phyloP scores from a whole-genome alignment of 169 alveolate genomes.

The Amoebophrya sp. region DNA sequence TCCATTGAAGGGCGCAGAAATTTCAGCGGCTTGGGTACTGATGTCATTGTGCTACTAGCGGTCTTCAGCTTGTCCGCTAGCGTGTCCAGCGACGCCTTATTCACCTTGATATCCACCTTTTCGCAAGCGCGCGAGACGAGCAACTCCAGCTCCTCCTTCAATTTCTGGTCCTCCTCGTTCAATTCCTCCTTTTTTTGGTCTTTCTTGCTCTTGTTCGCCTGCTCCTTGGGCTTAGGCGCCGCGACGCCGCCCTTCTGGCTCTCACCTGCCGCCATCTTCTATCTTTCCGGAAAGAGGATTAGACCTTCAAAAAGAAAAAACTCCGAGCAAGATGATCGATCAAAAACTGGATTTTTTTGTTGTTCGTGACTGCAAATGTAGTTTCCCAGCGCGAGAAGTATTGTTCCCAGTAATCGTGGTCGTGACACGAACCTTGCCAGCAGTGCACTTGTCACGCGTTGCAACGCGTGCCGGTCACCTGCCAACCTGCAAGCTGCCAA shows the following conservation, averaged over 20 bases:
- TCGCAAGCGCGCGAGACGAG: neutral
- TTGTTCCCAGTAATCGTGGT: no score
- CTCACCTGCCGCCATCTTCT: neutral
- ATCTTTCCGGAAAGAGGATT: no score
- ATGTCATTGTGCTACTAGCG: constrained; percentile 64
- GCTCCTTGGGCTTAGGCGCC: neutral
- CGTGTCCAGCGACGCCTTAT: neutral
- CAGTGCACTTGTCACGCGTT: no score
- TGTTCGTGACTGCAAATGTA: no score
- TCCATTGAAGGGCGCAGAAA: constrained; percentile 57
- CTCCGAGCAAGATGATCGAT: no score
- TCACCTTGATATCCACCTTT: neutral
- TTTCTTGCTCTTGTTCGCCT: neutral
- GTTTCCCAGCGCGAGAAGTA: no score
- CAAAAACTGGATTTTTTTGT: no score
- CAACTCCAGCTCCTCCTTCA: neutral
- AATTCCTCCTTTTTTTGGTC: neutral
- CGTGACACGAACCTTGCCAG: no score
- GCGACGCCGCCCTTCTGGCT: neutral
- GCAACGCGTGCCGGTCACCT: no score
- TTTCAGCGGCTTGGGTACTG: constrained; percentile 66
- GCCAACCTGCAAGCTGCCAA: no score
- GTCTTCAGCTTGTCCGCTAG: constrained; percentile 51
- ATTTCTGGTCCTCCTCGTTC: constrained; percentile 17
- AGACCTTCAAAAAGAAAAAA: no score